Conservation (phyloP, 192 early-diverging fungal species). For the Coemansia sp. region DNA sequence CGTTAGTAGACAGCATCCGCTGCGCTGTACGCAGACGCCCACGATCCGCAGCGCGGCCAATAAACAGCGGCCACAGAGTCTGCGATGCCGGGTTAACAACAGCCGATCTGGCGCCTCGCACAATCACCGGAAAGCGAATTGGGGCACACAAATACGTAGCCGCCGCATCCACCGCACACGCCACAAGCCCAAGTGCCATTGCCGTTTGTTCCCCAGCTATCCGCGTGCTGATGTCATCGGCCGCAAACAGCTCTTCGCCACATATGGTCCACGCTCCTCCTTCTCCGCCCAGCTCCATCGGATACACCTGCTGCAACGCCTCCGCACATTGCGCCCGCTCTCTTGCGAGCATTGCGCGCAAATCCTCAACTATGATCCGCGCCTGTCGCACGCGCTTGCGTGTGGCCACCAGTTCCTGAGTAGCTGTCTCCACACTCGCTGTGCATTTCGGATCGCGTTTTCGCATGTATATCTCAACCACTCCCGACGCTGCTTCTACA, state of each 20-base stretch:
- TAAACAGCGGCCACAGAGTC: constrained; percentile 30
- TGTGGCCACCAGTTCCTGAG: not conserved
- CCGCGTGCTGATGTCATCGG: not conserved
- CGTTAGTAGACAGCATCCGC: constrained; percentile 17
- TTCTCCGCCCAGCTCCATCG: constrained; percentile 16
- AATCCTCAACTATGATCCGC: constrained; percentile 43
- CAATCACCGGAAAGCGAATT: constrained; percentile 29
- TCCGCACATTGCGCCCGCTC: constrained; percentile 15
- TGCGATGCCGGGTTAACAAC: constrained; percentile 12
- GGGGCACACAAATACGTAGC: constrained; percentile 15
- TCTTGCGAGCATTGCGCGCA: constrained; percentile 44
- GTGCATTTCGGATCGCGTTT: too few relatives aligned
- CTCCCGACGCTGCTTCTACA: constrained; percentile 27
- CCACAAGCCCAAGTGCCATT: constrained; percentile 32
- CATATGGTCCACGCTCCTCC: constrained; percentile 28
- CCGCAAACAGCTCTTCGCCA: constrained; percentile 13
- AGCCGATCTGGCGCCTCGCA: constrained; percentile 24
- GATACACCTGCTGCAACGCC: constrained; percentile 11
- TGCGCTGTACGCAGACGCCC: constrained; percentile 11
- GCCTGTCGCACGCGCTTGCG: constrained; percentile 26
- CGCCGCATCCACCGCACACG: constrained; percentile 16
- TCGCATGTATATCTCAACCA: constrained; percentile 3
- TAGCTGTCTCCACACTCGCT: not conserved
- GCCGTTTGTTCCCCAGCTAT: constrained; percentile 18
- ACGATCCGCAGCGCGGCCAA: constrained; percentile 9